phyloP scores from a whole-genome alignment of 352 stramenopile species.

The Globisporangium carolinianum region DNA sequence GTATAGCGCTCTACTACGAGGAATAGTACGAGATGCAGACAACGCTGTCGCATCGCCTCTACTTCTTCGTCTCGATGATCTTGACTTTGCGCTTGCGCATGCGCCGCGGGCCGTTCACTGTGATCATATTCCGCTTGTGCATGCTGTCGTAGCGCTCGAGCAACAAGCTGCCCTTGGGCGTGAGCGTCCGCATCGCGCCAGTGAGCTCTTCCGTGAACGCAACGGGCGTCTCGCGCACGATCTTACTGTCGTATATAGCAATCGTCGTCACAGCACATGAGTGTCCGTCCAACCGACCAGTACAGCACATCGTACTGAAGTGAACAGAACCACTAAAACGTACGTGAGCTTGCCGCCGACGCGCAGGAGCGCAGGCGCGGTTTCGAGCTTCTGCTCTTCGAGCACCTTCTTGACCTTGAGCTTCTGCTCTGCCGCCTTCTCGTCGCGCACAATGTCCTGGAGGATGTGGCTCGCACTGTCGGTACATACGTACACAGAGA shows the following conservation, averaged over 20 bases:
- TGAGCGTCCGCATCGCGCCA: slow-evolving; percentile 68
- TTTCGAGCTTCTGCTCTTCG: slow-evolving; percentile 66
- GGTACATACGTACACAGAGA: slow-evolving; percentile 7
- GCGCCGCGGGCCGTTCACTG: slow-evolving; percentile 54
- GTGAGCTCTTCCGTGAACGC: slow-evolving; percentile 77
- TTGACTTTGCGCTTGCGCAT: slow-evolving; percentile 70
- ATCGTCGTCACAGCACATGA: no score
- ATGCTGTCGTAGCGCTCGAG: slow-evolving; percentile 82
- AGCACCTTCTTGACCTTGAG: slow-evolving; percentile 72
- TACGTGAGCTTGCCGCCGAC: slow-evolving; percentile 73
- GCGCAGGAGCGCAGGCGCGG: slow-evolving; percentile 56
- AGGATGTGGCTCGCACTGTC: slow-evolving; percentile 61
- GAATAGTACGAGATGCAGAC: no score
- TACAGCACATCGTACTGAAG: no score
- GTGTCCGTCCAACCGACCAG: no score
- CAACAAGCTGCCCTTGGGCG: slow-evolving; percentile 74
- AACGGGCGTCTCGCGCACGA: slow-evolving; percentile 61
- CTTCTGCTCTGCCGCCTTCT: slow-evolving; percentile 60
- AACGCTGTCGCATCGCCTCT: slow-evolving; percentile 5
- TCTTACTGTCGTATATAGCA: slow-evolving; percentile 33
- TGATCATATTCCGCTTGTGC: slow-evolving; percentile 84
- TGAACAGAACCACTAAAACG: slow-evolving; percentile 9
- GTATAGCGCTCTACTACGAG: background rate
- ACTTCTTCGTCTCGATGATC: slow-evolving; percentile 80
- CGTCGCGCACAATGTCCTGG: slow-evolving; percentile 54